Percentiles rank a stretch among this genome's conserved stretches.
phyloP scores from a whole-genome alignment of 768 basidiomycete genomes.

The Cystobasidium tubakii region DNA sequence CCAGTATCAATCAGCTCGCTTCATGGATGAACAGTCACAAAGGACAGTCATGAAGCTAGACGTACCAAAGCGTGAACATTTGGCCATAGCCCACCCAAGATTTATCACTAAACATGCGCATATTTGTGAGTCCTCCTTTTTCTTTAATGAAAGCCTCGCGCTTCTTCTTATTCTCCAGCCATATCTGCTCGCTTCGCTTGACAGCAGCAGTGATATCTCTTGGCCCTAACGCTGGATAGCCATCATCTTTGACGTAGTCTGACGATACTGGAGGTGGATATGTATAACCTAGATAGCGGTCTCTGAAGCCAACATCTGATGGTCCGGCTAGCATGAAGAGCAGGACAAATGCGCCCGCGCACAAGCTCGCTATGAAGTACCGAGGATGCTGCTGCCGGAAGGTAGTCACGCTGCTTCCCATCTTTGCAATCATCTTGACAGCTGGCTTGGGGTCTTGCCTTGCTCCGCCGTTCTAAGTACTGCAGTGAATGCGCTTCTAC shows the following conservation, averaged over 20 bases:
- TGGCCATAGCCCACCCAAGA: conserved; percentile 26
- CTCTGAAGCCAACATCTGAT: not conserved
- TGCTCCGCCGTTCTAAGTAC: not conserved
- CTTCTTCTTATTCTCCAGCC: not conserved
- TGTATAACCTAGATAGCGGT: not conserved
- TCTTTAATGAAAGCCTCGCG: conserved; percentile 13
- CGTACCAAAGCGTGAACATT: conserved; percentile 4
- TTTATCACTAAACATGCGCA: conserved; percentile 25
- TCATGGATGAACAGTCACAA: not conserved
- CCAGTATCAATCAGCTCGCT: not conserved
- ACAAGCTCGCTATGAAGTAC: conserved; percentile 9
- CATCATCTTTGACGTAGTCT: not conserved
- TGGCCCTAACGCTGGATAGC: conserved; percentile 33
- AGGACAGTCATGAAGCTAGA: not conserved
- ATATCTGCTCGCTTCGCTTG: conserved; percentile 23
- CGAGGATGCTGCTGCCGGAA: conserved; percentile 26
- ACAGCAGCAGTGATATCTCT: conserved; percentile 23
- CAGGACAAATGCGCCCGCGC: not conserved
- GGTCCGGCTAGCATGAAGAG: conserved; percentile 13
- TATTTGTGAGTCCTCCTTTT: conserved; percentile 5
- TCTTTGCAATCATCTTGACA: conserved; percentile 15
- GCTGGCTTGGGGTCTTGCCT: not conserved
- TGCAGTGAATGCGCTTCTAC: not conserved
- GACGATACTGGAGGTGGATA: conserved; percentile 3
- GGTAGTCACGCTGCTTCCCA: not conserved